Conservation (phyloP, 805 yeast genomes). For the Wickerhamomyces chaumierensis region DNA sequence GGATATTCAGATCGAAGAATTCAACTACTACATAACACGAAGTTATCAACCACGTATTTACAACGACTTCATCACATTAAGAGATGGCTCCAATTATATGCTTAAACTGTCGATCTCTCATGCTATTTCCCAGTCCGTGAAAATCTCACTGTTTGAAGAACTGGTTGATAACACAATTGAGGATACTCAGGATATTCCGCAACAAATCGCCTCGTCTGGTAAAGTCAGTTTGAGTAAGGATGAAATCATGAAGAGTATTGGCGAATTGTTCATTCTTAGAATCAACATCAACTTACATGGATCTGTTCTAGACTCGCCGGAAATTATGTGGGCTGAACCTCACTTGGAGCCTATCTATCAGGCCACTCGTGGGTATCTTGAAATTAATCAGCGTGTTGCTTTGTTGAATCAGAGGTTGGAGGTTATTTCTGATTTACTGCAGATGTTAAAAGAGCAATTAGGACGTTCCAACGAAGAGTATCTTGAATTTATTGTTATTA, state of each 20-base stretch:
- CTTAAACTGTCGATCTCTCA: conserved; percentile 86
- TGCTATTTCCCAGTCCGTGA: conserved; percentile 92
- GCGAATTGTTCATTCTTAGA: conserved; percentile 83
- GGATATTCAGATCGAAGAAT: conserved; percentile 90
- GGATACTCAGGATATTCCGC: conserved; percentile 95
- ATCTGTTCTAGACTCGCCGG: conserved; percentile 90
- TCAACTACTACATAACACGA: conserved; percentile 88
- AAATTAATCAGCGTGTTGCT: conserved; percentile 88
- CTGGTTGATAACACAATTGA: conserved; percentile 93
- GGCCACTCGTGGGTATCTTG: conserved; percentile 91
- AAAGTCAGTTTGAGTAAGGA: conserved; percentile 89
- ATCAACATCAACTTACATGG: conserved; percentile 78
- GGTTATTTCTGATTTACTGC: conserved; percentile 84
- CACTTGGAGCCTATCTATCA: conserved; percentile 95
- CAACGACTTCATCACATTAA: conserved; percentile 85
- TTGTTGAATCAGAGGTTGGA: conserved; percentile 85
- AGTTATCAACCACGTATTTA: conserved; percentile 92
- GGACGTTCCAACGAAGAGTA: conserved; percentile 94
- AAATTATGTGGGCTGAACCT: conserved; percentile 98
- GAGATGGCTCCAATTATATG: conserved; percentile 88
- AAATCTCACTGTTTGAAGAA: conserved; percentile 91
- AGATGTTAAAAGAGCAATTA: conserved; percentile 93
- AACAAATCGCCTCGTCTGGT: conserved; percentile 89
- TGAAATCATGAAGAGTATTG: conserved; percentile 94
- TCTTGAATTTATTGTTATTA: conserved; percentile 81